Evolutionary conservation across 2,329 filamentous ascomycete species (phyloP), one percentile per base, ranked within the genome.

Genomic region (Aspergillus awamori): DNA sequence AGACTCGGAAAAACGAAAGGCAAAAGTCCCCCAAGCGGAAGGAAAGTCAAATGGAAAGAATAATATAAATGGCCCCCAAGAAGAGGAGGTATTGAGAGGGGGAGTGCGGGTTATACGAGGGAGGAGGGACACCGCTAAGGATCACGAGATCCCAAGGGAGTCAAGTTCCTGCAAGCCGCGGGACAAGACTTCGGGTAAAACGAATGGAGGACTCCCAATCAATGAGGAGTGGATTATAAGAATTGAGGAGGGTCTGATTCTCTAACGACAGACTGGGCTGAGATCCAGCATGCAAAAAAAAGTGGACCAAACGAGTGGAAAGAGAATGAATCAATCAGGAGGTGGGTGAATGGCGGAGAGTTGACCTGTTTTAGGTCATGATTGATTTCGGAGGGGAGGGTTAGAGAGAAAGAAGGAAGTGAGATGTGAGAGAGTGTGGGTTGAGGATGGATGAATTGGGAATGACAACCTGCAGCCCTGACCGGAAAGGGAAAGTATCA

Each of bases 1-100:
- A 39, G 52, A 36, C 33, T 17, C 22, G 43, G 38, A 58, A 47
- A 57, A 63, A 57, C 53, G 17, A 39, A 41, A 57, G 55, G 57
- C 33, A 52, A 47, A 39, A 38, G 47, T 20, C 51, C 30, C 55
- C 41, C 38, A 45, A 30, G 57, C 2, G 41, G 36, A 30, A 41
- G n/a, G 30, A 8, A 49, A 43, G 10, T 17, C 20, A 24, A 45
- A 15, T 45, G 11, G 11, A 22, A 22, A 13, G 13, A 45, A 13
- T 6, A 24, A 45, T 10, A 24, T 20, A 20, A 43, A 8, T n/a
- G 2, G 15, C 24, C 36, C 41, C n/a, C 30, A 47, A 39, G 30
- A 39, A 51, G 53, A 24, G 52, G 33, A 26, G 33, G 36, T 33
- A 36, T 36, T 13, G 11, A 36, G 33, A 36, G 11, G 11, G 30